Conservation (phyloP, 1,139 yeast genomes). For the Zygosaccharomyces pseudobailii region DNA sequence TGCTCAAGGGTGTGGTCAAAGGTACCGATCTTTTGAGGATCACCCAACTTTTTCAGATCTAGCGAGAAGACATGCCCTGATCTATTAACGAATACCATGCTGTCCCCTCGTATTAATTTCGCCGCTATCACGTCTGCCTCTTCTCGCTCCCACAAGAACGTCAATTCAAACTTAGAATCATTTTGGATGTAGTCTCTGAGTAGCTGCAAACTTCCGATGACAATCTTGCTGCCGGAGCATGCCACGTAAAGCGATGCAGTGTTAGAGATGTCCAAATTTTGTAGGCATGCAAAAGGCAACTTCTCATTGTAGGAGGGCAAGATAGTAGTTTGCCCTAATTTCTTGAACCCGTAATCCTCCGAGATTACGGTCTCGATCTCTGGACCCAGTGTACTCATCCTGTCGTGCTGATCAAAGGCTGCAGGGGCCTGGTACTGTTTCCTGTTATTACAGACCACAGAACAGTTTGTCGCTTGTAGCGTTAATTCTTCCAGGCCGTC, state of each 20-base stretch:
- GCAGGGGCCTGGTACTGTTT: too few species aligned
- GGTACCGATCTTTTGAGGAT: constrained; percentile 3
- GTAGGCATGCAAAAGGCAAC: constrained; percentile 29
- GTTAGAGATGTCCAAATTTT: constrained; percentile 27
- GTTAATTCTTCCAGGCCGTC: not conserved
- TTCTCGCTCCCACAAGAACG: constrained; percentile 16
- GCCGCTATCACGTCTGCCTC: constrained; percentile 17
- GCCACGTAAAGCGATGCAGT: constrained; percentile 28
- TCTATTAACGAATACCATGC: constrained; percentile 10
- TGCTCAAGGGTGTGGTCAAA: constrained; percentile 5
- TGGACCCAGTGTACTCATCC: constrained; percentile 18
- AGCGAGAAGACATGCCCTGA: constrained; percentile 14
- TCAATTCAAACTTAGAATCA: constrained; percentile 8
- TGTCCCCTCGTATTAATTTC: constrained; percentile 9
- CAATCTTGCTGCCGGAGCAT: constrained; percentile 28
- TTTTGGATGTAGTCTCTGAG: constrained; percentile 24
- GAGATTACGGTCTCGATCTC: constrained; percentile 28
- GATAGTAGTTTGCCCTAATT: constrained; percentile 32
- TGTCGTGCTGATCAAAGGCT: not conserved
- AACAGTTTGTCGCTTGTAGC: not conserved
- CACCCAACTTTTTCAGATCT: constrained; percentile 4
- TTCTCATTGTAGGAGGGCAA: constrained; percentile 32
- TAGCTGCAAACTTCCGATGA: constrained; percentile 29
- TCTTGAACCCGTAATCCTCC: constrained; percentile 39
- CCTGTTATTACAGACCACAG: too few species aligned